Percentiles rank a stretch among this genome's conserved stretches.
Evolutionary conservation across 352 stramenopile species (phyloP).

Genomic region (Hyaloperonospora arabidopsidis): DNA sequence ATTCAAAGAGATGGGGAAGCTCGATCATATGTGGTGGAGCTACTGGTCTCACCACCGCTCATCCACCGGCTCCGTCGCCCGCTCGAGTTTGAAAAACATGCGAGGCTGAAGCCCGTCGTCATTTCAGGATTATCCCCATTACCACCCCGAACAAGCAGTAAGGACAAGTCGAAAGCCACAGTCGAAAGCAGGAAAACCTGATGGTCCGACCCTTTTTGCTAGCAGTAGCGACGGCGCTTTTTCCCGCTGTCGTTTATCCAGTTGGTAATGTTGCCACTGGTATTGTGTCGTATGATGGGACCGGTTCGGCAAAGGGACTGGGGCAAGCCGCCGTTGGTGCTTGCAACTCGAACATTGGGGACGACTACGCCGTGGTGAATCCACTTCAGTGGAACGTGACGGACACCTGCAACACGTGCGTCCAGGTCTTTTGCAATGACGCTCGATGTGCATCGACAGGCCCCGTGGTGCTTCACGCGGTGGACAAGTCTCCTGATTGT

Average conservation of each 20-base stretch:
- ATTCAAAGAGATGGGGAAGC: neutral
- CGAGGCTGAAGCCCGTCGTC: neutral
- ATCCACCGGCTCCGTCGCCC: neutral
- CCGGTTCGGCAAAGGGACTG: constrained; percentile 40
- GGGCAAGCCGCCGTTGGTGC: constrained; percentile 23
- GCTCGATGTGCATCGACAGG: constrained; percentile 28
- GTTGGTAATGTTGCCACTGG: constrained; percentile 8
- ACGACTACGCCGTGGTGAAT: constrained; percentile 56
- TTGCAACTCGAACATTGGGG: constrained; percentile 34
- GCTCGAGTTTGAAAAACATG: no score
- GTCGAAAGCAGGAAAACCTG: no score
- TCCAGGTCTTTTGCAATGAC: constrained; percentile 45
- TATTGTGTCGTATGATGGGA: constrained; percentile 20
- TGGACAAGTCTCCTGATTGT: constrained; percentile 53
- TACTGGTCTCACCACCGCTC: neutral
- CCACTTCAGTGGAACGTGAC: constrained; percentile 40
- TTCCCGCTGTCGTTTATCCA: constrained; percentile 15
- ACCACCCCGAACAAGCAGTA: no score
- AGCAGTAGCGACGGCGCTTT: neutral
- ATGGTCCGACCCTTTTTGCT: constrained; percentile 20
- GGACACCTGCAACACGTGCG: constrained; percentile 46
- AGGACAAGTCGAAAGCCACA: no score
- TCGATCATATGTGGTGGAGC: neutral
- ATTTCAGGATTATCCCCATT: constrained; percentile 3
- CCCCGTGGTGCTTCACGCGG: constrained; percentile 38